Base-by-base conservation (phyloP, 2,329 filamentous ascomycete species). In the Tolypocladium nubicola region DNA sequence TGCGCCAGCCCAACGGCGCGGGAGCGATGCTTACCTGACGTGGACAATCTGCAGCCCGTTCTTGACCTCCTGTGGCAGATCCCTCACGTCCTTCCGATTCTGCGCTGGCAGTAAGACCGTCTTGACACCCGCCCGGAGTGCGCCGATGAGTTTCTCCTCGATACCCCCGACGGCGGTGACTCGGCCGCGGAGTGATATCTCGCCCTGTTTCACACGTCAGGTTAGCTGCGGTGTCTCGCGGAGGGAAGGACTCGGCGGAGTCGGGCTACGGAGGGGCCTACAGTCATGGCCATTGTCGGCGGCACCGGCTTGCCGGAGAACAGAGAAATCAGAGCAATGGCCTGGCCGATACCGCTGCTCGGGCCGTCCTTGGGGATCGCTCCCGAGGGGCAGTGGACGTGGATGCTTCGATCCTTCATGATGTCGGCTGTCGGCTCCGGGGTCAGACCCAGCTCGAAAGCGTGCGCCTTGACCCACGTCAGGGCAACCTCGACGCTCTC, bases 61-160 rank as follows among this genome's bases (percentile, higher is more conserved):
- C 70, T 86, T 88, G 54, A 99, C 94, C 75, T 99, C 94, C 61
- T 87, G 80, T 0, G 94, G 94, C 57, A 97, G 78, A 73, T 97
- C 93, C 72, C 88, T 89, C 58, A 89, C 87, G 69, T 99, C 94
- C 75, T 97, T 97, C 61, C 86, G 82, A 71, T 99, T 99, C 64
- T 89, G 87, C 38, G 87, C 82, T 3, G 94, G 94, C 9, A 99
- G 77, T 59, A 99, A 72, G 9, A 99, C 93, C 38, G 90, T 93
- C 80, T 96, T 96, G 60, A 99, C 93, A 35, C 94, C 94, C 2
- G 94, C 94, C 57, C 93, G 83, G 68, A 95, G 79, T 10, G 94
- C 94, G 26, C 94, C 94, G 68, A 99, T 97, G 56, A 97, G 80
- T 73, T 99, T 99, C 82, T 99, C 93, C 75, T 97, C 97, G 76